Evolutionary conservation across 1,284 basidiomycete species (phyloP), one percentile per base, ranked within the genome.

Genomic region (Rhodotorula mucilaginosa): DNA sequence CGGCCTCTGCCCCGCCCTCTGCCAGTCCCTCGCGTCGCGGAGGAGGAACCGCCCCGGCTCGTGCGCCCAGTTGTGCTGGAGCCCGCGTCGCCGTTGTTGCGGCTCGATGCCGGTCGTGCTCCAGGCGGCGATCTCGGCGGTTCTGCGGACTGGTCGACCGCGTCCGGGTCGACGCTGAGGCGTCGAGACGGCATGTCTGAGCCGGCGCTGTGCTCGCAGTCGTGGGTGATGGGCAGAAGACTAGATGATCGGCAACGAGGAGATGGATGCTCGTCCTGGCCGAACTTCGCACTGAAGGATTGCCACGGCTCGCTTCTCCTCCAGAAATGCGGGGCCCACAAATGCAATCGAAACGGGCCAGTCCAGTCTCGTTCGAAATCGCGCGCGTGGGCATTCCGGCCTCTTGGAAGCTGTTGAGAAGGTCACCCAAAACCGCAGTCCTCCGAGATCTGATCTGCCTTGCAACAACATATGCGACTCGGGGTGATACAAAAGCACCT

Each of bases 161-260:
- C 26, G 47, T 49, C 65, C 19, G 51, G 12, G 39, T 52, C 65
- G 58, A 54, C 57, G 58, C 64, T 60, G 16, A 19, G 18, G 8
- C 65, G 58, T 51, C 58, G 58, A 2, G 34, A 15, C 26, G 51
- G 58, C 49, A 54, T 63, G 51, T 18, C 54, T 26, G 6, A 13
- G 7, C 23, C 13, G 52, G 29, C n/a, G 39, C 19, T 8, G 31
- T 58, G 34, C 23, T 23, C 19, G 29, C 31, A 39, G 12, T 18
- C 58, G 58, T 12, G 29, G 15, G 58, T 13, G 31, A 18, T 18
- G 56, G 56, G 4, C n/a, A 13, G 56, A 57, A 58, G 18, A 7
- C 23, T 12, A 52, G 21, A 52, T n/a, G 51, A 52, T 52, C 51
- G 51, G 39, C 39, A 44, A 44, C 39, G 39, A 44, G 10, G 39